phyloP scores from a whole-genome alignment of 345 rosid species.

The Brassica carinata region DNA sequence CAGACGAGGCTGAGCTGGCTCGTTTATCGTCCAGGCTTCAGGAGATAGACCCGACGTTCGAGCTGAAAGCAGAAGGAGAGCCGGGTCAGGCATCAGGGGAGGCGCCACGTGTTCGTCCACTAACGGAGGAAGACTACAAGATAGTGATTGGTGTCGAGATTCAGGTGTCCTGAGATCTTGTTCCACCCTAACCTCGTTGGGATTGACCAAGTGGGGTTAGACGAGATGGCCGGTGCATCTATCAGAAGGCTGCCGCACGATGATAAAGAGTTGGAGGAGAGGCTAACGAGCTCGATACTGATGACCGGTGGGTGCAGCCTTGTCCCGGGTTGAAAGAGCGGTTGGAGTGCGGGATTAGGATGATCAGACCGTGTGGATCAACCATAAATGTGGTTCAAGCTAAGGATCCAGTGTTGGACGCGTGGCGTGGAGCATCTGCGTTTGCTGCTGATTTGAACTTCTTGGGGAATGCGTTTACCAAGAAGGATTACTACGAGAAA shows the following conservation, averaged over 20 bases:
- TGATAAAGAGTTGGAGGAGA: slow-evolving; percentile 54
- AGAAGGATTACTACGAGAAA: slow-evolving; percentile 76
- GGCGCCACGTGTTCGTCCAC: slow-evolving; percentile 56
- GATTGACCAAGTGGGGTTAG: slow-evolving; percentile 84
- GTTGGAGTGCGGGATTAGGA: slow-evolving; percentile 73
- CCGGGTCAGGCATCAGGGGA: slow-evolving; percentile 59
- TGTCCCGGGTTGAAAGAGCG: slow-evolving; percentile 65
- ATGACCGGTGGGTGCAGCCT: slow-evolving; percentile 82
- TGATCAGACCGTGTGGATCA: slow-evolving; percentile 82
- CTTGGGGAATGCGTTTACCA: slow-evolving; percentile 62
- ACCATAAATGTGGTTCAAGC: slow-evolving; percentile 69
- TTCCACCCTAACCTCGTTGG: slow-evolving; percentile 80
- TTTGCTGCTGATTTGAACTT: slow-evolving; percentile 64
- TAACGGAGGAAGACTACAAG: slow-evolving; percentile 90
- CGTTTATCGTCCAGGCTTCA: slow-evolving; percentile 76
- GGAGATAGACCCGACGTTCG: slow-evolving; percentile 82
- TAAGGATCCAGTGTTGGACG: slow-evolving; percentile 81
- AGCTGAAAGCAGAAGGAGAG: slow-evolving; percentile 61
- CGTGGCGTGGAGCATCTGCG: slow-evolving; percentile 93
- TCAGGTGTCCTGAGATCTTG: slow-evolving; percentile 82
- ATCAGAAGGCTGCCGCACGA: slow-evolving; percentile 59
- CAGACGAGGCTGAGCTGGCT: slow-evolving; percentile 70
- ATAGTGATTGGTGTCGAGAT: slow-evolving; percentile 79
- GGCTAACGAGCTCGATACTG: slow-evolving; percentile 70
- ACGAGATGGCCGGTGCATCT: slow-evolving; percentile 84